Conservation (phyloP, 75 land plant species). For the Sequoia sempervirens region DNA sequence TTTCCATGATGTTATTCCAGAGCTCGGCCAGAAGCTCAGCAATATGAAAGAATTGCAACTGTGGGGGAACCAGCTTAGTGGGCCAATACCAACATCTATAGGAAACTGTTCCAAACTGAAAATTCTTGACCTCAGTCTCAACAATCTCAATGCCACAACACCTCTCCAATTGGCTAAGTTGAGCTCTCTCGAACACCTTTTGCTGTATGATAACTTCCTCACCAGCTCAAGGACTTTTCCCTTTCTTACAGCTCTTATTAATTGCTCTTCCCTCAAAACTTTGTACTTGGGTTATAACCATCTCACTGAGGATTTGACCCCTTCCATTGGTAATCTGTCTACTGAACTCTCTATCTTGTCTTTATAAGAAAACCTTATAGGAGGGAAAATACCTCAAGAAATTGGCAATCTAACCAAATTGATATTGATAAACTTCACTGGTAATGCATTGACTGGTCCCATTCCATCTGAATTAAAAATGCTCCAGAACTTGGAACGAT, state of each 20-base stretch:
- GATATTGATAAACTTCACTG: slow-evolving; percentile 18
- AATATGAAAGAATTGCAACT: slow-evolving; percentile 19
- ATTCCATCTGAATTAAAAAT: slow-evolving; percentile 14
- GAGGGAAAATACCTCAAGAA: slow-evolving; percentile 27
- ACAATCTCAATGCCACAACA: too few relatives aligned
- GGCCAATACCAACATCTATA: too few relatives aligned
- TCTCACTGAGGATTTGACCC: too few relatives aligned
- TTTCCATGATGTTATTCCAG: slow-evolving; percentile 40
- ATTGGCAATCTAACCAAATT: slow-evolving; percentile 19
- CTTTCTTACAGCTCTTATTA: too few relatives aligned
- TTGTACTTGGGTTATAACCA: too few relatives aligned
- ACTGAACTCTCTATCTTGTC: slow-evolving; percentile 4
- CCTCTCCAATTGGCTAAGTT: too few relatives aligned
- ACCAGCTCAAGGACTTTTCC: too few relatives aligned
- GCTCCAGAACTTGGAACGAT: slow-evolving; percentile 10
- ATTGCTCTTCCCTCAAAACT: too few relatives aligned
- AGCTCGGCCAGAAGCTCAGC: slow-evolving; percentile 18
- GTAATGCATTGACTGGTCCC: slow-evolving; percentile 12
- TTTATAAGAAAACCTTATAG: slow-evolving; percentile 20
- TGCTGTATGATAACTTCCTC: too few relatives aligned
- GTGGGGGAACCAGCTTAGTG: slow-evolving; percentile 14
- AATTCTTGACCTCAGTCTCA: too few relatives aligned
- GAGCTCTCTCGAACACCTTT: too few relatives aligned
- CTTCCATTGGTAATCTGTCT: slow-evolving; percentile 24
- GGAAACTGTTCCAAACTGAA: too few relatives aligned